Percentiles rank a stretch among this genome's conserved stretches.
These are phyloP conservation scores for Aureobasidium zeae DNA, from an alignment of 2,329 filamentous ascomycete genomes.

Conservation along the genomic window DNA sequence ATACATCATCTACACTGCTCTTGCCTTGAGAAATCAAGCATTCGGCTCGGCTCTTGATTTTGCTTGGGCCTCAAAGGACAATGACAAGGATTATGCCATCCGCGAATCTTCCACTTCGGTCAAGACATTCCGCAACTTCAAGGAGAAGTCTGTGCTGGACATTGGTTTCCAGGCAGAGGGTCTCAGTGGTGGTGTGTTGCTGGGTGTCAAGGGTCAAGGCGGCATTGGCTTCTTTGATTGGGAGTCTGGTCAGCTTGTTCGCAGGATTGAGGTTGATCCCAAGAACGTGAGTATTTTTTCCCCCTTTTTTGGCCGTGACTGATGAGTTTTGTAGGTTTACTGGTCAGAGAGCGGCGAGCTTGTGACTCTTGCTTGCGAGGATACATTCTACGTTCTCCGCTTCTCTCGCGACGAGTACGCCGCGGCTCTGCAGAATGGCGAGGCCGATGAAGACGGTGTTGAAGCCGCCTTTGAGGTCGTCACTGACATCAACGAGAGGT, in stretches of 20 bases:
- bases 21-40: slow-evolving; percentile 94
- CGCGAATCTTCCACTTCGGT: slow-evolving; percentile 89
- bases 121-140: slow-evolving; percentile 97
- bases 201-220: slow-evolving; percentile 90
- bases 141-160: slow-evolving; percentile 70
- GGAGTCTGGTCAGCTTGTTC: slow-evolving; percentile 78
- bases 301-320: not conserved
- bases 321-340: slow-evolving; percentile 54
- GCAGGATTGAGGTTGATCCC: slow-evolving; percentile 76
- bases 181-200: slow-evolving; percentile 74
- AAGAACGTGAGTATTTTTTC: slow-evolving; percentile 40
- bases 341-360: slow-evolving; percentile 97
- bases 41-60: slow-evolving; percentile 95
- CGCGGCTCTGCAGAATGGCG: slow-evolving; percentile 69
- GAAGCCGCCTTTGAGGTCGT: slow-evolving; percentile 95
- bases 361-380: slow-evolving; percentile 85
- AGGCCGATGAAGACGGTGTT: slow-evolving; percentile 83
- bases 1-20: slow-evolving; percentile 96
- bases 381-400: slow-evolving; percentile 87
- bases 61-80: slow-evolving; percentile 92
- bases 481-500: slow-evolving; percentile 88
- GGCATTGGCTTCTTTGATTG: slow-evolving; percentile 96
- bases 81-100: slow-evolving; percentile 97
- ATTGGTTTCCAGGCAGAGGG: slow-evolving; percentile 94
- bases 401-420: slow-evolving; percentile 85